phyloP scores from a whole-genome alignment of 495 filamentous ascomycete genomes.

The Aspergillus asperescens region DNA sequence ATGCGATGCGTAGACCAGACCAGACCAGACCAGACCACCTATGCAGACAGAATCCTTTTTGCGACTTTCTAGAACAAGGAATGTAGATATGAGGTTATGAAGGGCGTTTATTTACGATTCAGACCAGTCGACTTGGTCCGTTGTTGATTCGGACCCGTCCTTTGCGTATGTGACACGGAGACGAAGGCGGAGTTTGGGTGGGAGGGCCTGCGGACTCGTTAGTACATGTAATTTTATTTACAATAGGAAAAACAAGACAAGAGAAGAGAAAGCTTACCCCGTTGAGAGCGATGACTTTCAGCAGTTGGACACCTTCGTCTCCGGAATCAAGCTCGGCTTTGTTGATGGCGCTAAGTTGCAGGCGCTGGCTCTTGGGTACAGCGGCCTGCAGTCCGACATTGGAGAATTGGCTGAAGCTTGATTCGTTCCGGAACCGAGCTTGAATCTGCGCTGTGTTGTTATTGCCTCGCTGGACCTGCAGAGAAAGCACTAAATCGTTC shows the following conservation, averaged over 20 bases:
- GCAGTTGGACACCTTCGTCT: conserved; percentile 77
- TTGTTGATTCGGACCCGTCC: conserved; percentile 61
- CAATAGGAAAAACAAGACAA: background rate
- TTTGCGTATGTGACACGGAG: conserved; percentile 77
- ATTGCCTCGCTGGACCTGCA: conserved; percentile 76
- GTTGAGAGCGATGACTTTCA: conserved; percentile 76
- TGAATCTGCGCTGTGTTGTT: conserved; percentile 66
- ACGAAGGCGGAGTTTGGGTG: conserved; percentile 69
- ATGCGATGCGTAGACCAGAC: too few species aligned
- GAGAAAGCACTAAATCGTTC: conserved; percentile 71
- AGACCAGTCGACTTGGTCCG: conserved; percentile 94
- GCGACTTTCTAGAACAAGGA: background rate
- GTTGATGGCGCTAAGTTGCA: conserved; percentile 84
- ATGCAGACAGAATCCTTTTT: background rate
- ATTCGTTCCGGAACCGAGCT: conserved; percentile 76
- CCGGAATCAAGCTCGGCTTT: conserved; percentile 68
- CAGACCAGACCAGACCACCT: background rate
- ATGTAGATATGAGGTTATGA: background rate
- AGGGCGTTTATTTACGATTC: conserved; percentile 53
- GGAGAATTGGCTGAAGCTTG: conserved; percentile 57
- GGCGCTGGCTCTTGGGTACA: conserved; percentile 89
- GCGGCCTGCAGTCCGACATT: conserved; percentile 83
- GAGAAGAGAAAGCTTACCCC: conserved; percentile 63
- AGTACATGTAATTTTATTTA: conserved; percentile 10
- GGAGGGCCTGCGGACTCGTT: conserved; percentile 49